Conservation (phyloP, 1,284 basidiomycete genomes). For the Trametes hirsuta region DNA sequence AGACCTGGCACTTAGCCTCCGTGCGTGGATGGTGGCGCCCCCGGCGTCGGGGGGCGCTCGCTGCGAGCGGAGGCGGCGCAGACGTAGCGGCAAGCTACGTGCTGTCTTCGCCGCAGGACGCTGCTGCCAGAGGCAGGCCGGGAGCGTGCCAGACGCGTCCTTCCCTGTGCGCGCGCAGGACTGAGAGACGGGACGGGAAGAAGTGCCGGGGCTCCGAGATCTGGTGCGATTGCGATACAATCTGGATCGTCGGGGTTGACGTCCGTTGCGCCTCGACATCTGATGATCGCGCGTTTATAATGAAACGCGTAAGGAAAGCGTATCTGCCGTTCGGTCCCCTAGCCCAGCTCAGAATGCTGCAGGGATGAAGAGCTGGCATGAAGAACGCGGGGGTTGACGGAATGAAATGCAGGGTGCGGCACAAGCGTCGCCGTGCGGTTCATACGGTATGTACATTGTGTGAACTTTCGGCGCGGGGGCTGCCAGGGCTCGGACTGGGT, state of each 20-base stretch:
- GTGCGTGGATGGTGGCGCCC: not conserved
- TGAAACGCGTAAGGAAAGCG: not conserved
- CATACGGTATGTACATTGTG: not conserved
- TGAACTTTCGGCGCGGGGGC: not conserved
- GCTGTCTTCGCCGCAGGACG: too few species aligned
- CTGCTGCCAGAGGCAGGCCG: too few species aligned
- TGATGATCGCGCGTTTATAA: not conserved
- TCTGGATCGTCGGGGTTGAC: constrained; percentile 12
- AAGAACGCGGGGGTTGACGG: not conserved
- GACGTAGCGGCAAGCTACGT: too few species aligned
- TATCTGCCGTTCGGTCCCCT: not conserved
- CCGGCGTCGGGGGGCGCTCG: not conserved
- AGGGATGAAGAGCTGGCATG: not conserved
- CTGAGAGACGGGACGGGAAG: not conserved
- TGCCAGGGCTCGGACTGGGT: not conserved
- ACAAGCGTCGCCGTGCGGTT: not conserved
- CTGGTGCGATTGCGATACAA: constrained; percentile 10
- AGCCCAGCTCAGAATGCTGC: not conserved
- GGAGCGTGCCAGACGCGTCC: too few species aligned
- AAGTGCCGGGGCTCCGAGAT: constrained; percentile 9
- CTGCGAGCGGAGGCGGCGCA: not conserved
- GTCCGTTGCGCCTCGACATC: constrained; percentile 15
- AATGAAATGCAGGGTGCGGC: not conserved
- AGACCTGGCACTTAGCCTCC: not conserved
- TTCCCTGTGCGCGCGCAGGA: not conserved